Conservation (phyloP, 805 yeast genomes). For the Nakazawaea peltata region DNA sequence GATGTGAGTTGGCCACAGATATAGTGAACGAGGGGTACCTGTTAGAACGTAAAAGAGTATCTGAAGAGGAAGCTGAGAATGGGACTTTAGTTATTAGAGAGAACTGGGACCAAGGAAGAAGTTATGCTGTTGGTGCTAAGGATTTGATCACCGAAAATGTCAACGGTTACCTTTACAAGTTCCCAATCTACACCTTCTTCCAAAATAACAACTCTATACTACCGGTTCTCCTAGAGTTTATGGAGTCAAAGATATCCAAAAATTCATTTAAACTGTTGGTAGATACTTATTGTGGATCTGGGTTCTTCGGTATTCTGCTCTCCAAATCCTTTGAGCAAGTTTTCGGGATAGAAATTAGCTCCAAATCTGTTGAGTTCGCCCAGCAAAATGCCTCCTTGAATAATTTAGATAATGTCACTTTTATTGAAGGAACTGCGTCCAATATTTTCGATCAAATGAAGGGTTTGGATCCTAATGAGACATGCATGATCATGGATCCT, state of each 20-base stretch:
- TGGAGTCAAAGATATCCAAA: conserved; percentile 17
- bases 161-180: conserved; percentile 28
- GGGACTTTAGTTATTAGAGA: conserved; percentile 26
- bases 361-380: conserved; percentile 26
- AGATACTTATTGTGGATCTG: conserved; percentile 39
- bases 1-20: conserved; percentile 29
- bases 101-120: conserved; percentile 19
- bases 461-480: conserved; percentile 23
- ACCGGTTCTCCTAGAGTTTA: conserved; percentile 25
- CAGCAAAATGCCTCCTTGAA: conserved; percentile 30
- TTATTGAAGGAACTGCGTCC: conserved; percentile 30
- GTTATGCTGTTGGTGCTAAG: conserved; percentile 21
- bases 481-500: conserved; percentile 35
- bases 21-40: conserved; percentile 21
- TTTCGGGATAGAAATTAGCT: conserved; percentile 33
- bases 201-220: conserved; percentile 31
- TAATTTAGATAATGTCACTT: conserved; percentile 21
- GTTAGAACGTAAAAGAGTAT: conserved; percentile 5
- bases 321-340: conserved; percentile 23
- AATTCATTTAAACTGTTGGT: conserved; percentile 12
- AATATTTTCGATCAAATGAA: conserved; percentile 24
- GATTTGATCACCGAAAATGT: conserved; percentile 28
- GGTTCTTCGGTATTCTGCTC: conserved; percentile 32
- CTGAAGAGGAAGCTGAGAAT: conserved; percentile 6
- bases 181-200: conserved; percentile 30